Percentiles rank a stretch among this genome's conserved stretches.
Conservation (phyloP, 352 stramenopile genomes). For the Phytophthora pseudosyringae region DNA sequence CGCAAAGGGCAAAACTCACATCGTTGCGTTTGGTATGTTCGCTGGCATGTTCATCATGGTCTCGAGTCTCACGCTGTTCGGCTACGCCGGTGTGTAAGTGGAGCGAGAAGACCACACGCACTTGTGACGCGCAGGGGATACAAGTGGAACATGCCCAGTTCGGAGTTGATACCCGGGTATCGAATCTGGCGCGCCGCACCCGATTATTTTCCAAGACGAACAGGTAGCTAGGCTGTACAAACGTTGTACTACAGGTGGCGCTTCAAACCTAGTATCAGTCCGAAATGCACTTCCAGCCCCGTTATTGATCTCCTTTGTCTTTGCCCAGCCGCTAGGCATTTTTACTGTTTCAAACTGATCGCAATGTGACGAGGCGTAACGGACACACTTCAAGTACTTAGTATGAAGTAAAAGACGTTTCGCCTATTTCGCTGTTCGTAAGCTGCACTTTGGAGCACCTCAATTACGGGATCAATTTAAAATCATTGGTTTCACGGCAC, state of each 20-base stretch:
- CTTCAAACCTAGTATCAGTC: too few relatives aligned
- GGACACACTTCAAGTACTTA: neutral
- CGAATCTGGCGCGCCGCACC: neutral
- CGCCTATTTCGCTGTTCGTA: neutral
- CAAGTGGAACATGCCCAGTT: conserved; percentile 1
- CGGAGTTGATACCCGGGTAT: neutral
- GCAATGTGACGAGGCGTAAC: neutral
- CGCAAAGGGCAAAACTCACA: too few relatives aligned
- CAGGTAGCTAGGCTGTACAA: too few relatives aligned
- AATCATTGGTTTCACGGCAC: too few relatives aligned
- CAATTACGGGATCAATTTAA: too few relatives aligned
- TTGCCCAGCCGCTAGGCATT: neutral
- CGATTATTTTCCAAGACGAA: neutral
- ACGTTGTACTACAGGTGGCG: too few relatives aligned
- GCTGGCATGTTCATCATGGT: conserved; percentile 90
- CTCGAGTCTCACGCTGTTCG: conserved; percentile 89
- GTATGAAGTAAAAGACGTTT: too few relatives aligned
- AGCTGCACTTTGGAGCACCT: neutral
- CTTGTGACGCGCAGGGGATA: neutral
- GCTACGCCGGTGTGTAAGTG: conserved; percentile 57
- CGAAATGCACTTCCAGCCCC: too few relatives aligned
- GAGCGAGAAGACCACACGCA: neutral
- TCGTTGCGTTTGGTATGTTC: conserved; percentile 58
- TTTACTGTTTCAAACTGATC: neutral
- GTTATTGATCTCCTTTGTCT: too few relatives aligned